Base-by-base conservation (phyloP, 2,329 filamentous ascomycete genomes). In the Sporothrix dimorphospora region DNA sequence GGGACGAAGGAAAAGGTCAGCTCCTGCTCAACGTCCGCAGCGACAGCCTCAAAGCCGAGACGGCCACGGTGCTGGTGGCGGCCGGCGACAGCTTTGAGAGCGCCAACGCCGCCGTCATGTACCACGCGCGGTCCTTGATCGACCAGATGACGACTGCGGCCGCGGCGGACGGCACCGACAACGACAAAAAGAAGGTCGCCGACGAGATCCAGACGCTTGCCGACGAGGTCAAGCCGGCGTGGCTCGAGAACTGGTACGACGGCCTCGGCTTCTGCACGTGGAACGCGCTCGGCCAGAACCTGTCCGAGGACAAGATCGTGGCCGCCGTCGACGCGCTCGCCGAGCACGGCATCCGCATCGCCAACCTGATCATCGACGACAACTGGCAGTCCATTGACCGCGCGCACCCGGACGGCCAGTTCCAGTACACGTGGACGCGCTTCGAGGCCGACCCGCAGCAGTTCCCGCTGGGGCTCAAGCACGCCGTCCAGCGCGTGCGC, bases 221-320 rank as follows among this genome's bases (percentile, higher is more conserved):
- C 19, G 81, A 84, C 34, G 85, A 85, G 5, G 81, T 90, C 45
- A 85, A 85, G 70, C 82, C 85, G 6, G 81, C 89, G 78, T 97
- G 94, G 94, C 83, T 93, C 66, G 90, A 96, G 75, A 89, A 92
- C 73, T 98, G 94, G 94, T 94, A 94, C 78, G 96, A 98, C 79
- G 94, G 94, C 0, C 83, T 99, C 49, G 93, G 94, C 0, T 99
- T 96, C 79, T 99, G 96, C 79, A 99, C 96, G 0, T 99, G 96
- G 96, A 99, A 98, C 78, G 92, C 90, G 0, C 85, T 99, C 0
- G 96, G 96, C 0, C 93, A 97, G 77, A 84, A 90, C 59, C 84
- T 99, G 45, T 96, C 91, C 0, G 92, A 95, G 73, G 85, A 93
- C 24, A 97, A 94, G 77, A 88, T 99, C 16, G 84, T 94, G 14